Evolutionary conservation across 106 monocot species (phyloP).

Genomic region (Dendrobium huoshanense): DNA sequence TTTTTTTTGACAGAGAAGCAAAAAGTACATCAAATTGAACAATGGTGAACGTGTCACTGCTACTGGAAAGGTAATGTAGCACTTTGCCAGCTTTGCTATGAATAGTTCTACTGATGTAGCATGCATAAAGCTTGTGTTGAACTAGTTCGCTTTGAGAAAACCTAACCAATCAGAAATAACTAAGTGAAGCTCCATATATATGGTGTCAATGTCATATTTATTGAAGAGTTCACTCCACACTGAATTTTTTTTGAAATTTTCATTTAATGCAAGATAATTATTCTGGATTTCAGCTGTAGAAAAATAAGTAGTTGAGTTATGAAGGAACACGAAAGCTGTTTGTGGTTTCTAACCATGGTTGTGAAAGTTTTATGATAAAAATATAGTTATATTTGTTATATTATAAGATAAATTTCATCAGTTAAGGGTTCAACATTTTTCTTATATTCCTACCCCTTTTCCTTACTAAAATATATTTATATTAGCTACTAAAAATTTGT

Average conservation of each 20-base stretch:
- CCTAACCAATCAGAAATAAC: background rate
- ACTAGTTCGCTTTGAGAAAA: background rate
- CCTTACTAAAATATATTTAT: no score
- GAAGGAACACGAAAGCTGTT: no score
- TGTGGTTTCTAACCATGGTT: no score
- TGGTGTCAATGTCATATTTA: background rate
- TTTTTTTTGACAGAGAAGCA: constrained; percentile 56
- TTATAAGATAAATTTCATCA: no score
- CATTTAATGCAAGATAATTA: background rate
- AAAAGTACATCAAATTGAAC: constrained; percentile 92
- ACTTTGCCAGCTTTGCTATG: background rate
- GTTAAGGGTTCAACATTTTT: no score
- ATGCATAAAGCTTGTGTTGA: background rate
- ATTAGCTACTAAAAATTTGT: no score
- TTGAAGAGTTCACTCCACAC: background rate
- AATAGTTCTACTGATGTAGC: background rate
- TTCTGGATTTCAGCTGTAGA: background rate
- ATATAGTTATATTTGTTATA: no score
- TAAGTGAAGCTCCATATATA: background rate
- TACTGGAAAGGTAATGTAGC: constrained; percentile 76
- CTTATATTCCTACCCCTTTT: no score
- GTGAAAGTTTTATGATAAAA: no score
- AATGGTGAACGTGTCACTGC: constrained; percentile 93
- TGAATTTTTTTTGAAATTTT: background rate
- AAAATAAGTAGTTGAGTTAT: background rate